Evolutionary conservation across 163 green algal species (phyloP).

Genomic region (Chlorella variabilis): DNA sequence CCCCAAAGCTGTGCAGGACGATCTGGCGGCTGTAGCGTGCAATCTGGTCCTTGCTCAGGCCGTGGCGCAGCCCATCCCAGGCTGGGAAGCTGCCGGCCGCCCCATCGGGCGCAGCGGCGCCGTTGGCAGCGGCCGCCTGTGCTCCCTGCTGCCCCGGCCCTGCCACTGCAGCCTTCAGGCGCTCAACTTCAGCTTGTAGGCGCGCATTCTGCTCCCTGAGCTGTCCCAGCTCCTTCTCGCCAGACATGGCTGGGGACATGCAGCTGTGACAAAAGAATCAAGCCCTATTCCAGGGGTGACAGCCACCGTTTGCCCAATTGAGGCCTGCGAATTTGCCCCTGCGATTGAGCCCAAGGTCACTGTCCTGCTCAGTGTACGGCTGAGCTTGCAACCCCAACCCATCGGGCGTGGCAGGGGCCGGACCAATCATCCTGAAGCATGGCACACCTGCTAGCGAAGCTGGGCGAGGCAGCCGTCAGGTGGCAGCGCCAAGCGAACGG

Average conservation of each 20-base stretch:
- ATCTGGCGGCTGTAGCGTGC: constrained; percentile 93
- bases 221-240: constrained; percentile 26
- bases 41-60: constrained; percentile 66
- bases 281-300: neutral
- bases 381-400: too few relatives aligned
- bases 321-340: too few relatives aligned
- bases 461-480: constrained; percentile 51
- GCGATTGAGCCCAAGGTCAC: too few relatives aligned
- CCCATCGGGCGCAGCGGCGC: neutral
- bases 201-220: constrained; percentile 44
- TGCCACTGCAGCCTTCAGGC: neutral
- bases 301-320: too few relatives aligned
- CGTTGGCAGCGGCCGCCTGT: neutral
- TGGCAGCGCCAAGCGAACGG: neutral
- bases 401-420: too few relatives aligned
- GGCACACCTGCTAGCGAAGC: constrained; percentile 49
- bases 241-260: neutral
- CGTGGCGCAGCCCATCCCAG: constrained; percentile 52
- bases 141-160: neutral
- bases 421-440: too few relatives aligned
- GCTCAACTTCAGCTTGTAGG: constrained; percentile 10
- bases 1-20: constrained; percentile 87
- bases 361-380: too few relatives aligned
- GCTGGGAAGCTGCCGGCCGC: too few relatives aligned
- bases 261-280: neutral